phyloP scores from a whole-genome alignment of 1,139 yeast species.

The Hansenula sp. region DNA sequence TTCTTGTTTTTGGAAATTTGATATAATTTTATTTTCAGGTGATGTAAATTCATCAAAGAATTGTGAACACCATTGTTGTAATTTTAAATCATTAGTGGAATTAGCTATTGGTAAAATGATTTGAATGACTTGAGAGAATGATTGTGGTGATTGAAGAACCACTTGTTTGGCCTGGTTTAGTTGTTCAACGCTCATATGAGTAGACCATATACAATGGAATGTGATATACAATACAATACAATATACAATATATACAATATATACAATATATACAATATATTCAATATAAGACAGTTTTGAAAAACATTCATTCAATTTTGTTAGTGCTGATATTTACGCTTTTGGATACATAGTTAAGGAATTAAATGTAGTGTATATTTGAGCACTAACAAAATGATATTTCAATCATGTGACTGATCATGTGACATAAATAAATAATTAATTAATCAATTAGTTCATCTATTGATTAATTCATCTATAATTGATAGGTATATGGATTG shows the following conservation, averaged over 20 bases:
- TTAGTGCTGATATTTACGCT: conserved; percentile 6
- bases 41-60: conserved; percentile 43
- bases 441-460: no score
- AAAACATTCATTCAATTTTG: neutral
- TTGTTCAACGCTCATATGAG: conserved; percentile 27
- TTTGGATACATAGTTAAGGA: no score
- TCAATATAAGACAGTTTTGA: neutral
- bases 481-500: no score
- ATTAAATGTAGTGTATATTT: neutral
- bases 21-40: conserved; percentile 26
- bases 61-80: conserved; percentile 42
- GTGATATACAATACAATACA: no score
- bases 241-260: no score
- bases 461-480: no score
- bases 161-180: conserved; percentile 25
- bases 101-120: conserved; percentile 42
- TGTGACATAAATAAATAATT: no score
- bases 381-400: neutral
- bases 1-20: conserved; percentile 35
- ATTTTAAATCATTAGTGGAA: conserved; percentile 30
- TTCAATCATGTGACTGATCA: no score
- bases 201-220: conserved; percentile 14
- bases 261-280: neutral
- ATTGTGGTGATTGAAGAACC: conserved; percentile 40
- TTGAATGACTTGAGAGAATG: conserved; percentile 49